Conservation (phyloP, 192 early-diverging fungal genomes). For the Chytriomyces sp. region DNA sequence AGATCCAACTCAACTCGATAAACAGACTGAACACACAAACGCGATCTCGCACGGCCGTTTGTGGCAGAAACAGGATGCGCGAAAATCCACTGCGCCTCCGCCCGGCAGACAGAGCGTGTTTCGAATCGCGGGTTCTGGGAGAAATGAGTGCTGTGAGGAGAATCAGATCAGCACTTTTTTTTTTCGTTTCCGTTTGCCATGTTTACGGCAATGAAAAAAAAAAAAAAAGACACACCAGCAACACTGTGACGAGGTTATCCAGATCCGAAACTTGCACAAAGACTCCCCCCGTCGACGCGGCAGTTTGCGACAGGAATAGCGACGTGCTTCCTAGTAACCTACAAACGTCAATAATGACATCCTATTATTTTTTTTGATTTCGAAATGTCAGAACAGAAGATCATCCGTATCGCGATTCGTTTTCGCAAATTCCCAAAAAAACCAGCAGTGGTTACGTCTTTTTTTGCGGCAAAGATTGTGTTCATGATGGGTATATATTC, state of each 20-base stretch:
- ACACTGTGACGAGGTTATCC: conserved; percentile 76
- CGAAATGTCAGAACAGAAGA: conserved; percentile 1
- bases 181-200: background rate
- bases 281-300: conserved; percentile 84
- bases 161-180: background rate
- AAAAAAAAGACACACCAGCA: conserved; percentile 70
- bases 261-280: conserved; percentile 77
- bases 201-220: background rate
- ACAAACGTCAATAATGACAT: conserved; percentile 89
- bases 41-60: conserved; percentile 90
- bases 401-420: too few relatives aligned
- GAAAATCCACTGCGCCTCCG: conserved; percentile 85
- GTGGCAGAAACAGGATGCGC: conserved; percentile 97
- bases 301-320: conserved; percentile 92
- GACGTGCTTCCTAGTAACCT: conserved; percentile 77
- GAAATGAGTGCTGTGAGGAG: conserved; percentile 64
- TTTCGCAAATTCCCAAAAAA: background rate
- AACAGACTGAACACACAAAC: conserved; percentile 97
- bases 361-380: conserved; percentile 47
- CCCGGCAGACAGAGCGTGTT: conserved; percentile 73
- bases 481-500: conserved; percentile 99
- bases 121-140: conserved; percentile 81
- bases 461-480: conserved; percentile 96
- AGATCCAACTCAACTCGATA: conserved; percentile 71
- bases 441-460: conserved; percentile 56